Conservation (phyloP, 371 early-diverging fungal species). For the Racocetra persica region DNA sequence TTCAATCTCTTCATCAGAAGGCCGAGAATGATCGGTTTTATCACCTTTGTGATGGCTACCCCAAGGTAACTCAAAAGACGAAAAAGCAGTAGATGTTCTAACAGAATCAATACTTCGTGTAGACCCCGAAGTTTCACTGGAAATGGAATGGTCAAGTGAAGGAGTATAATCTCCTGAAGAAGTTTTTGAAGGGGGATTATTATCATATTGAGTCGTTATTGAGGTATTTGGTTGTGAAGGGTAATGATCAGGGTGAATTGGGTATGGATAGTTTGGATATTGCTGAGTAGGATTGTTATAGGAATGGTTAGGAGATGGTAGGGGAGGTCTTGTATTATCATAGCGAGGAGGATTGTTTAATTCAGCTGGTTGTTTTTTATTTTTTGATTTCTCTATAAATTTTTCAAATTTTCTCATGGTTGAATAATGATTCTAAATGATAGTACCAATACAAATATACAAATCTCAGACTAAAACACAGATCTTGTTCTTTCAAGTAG, state of each 20-base stretch:
- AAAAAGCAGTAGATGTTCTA: background rate
- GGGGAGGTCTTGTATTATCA: background rate
- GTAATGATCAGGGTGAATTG: background rate
- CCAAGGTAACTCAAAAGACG: background rate
- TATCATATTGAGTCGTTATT: background rate
- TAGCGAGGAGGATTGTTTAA: background rate
- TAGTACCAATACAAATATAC: too few relatives aligned
- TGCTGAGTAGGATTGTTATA: background rate
- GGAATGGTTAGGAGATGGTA: background rate
- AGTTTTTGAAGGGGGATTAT: background rate
- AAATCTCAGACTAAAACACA: too few relatives aligned
- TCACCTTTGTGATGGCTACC: background rate
- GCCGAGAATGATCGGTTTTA: background rate
- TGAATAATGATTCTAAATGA: background rate
- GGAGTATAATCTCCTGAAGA: background rate
- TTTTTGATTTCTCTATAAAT: background rate
- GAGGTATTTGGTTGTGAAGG: background rate
- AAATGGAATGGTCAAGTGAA: background rate
- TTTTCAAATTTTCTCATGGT: background rate
- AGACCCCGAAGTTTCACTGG: background rate
- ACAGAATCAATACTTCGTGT: background rate
- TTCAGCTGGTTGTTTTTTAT: background rate
- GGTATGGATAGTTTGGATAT: background rate
- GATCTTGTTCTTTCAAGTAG: too few relatives aligned
- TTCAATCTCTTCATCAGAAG: conserved; percentile 36